Evolutionary conservation across 1,139 yeast genomes (phyloP).

Genomic region (Groenewaldozyma sp.): DNA sequence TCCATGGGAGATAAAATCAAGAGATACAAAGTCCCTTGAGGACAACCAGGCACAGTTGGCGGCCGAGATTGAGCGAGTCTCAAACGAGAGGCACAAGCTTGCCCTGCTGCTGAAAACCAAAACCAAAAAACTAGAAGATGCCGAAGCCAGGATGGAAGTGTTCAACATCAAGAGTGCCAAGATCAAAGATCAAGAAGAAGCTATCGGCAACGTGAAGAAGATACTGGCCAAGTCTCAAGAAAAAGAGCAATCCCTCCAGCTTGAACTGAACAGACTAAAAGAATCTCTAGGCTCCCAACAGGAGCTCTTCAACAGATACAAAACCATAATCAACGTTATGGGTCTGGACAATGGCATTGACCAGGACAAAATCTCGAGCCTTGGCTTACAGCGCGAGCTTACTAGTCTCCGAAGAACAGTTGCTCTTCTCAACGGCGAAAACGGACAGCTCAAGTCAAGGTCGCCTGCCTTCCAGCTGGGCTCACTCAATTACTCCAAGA

Average conservation of each 20-base stretch:
- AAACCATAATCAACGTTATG: slow-evolving; percentile 10
- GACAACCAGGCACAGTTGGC: slow-evolving; percentile 14
- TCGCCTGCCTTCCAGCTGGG: not conserved
- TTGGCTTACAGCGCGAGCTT: slow-evolving; percentile 16
- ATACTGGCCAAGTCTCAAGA: slow-evolving; percentile 22
- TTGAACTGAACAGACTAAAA: slow-evolving; percentile 17
- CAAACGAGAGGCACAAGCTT: slow-evolving; percentile 18
- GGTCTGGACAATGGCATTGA: slow-evolving; percentile 5
- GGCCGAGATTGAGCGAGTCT: slow-evolving; percentile 18
- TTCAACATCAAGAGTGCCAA: slow-evolving; percentile 37
- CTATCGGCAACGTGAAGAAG: slow-evolving; percentile 24
- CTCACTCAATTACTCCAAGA: slow-evolving; percentile 1
- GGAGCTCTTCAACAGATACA: slow-evolving; percentile 14
- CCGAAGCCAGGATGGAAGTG: slow-evolving; percentile 37
- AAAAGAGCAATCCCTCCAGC: slow-evolving; percentile 21
- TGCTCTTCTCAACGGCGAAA: slow-evolving; percentile 9
- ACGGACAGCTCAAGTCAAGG: not conserved
- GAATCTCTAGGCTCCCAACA: slow-evolving; percentile 30
- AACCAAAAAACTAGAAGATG: slow-evolving; percentile 36
- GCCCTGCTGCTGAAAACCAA: slow-evolving; percentile 24
- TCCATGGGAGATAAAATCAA: slow-evolving; percentile 19
- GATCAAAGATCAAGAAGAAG: slow-evolving; percentile 29
- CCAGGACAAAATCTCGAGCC: not conserved
- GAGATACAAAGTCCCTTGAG: slow-evolving; percentile 13
- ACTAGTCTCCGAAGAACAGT: slow-evolving; percentile 13